Evolutionary conservation across 1,284 basidiomycete genomes (phyloP), one percentile per base, ranked within the genome.

Genomic region (Tilletia indica): DNA sequence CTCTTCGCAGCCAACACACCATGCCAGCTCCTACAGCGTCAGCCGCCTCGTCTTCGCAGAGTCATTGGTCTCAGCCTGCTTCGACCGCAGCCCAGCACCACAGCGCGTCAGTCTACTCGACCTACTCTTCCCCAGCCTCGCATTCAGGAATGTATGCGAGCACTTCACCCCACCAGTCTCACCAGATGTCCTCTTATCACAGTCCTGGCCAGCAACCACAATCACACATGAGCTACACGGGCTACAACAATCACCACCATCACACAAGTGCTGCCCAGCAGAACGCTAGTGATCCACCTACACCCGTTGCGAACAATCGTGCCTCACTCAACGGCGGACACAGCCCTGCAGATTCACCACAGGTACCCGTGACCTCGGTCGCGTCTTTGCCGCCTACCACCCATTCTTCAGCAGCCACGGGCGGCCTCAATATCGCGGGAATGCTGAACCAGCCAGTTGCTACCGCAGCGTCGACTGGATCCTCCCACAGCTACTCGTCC

Each of bases 1-100:
- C 61, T 16, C 31, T 64, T n/a, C 61, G 61, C 61, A 34, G 61
- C 19, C 61, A 64, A 42, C 61, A 64, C 61, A 39, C 34, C 36
- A 64, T 64, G 61, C 61, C 61, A 11, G 61, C 61, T n/a, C 61
- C 61, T 34, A 39, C 61, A 38, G 8, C 58, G 58, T 63, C 58
- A 8, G 38, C 61, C n/a, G 31, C 61, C 19, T 64, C 61, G 6
- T 12, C 36, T 16, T 38, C 61, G 8, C 61, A 64, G 36, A 38
- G 34, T 34, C 61, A 64, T 36, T 64, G 61, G 61, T 64, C 61
- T 14, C 61, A 64, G 36, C 38, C 61, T n/a, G 61, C 61, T 12
- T 19, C 36, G 34, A 38, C 61, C 14, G 61, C 34, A 19, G 12
- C 61, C 14, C 61, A 64, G 19, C 36, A 64, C 61, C 34, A 42